Conservation (phyloP, 2,329 filamentous ascomycete species). For the Conoideocrella luteorostrata region DNA sequence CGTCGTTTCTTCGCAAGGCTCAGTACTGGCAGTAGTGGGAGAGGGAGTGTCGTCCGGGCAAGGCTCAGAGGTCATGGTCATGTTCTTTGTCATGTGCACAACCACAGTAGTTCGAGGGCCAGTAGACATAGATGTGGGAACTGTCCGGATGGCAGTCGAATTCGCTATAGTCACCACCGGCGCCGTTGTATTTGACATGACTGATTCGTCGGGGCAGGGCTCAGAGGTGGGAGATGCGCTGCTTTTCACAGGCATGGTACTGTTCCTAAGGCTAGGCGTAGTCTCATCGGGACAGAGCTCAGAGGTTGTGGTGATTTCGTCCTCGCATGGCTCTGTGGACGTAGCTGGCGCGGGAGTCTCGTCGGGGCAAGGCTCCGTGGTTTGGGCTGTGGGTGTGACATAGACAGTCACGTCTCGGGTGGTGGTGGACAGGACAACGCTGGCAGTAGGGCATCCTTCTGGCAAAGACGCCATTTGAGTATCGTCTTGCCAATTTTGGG, state of each 20-base stretch:
- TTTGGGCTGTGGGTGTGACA: slow-evolving; percentile 22
- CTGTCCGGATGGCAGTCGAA: not conserved
- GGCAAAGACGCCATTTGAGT: slow-evolving; percentile 1
- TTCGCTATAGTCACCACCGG: not conserved
- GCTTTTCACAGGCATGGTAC: not conserved
- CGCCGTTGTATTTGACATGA: not conserved
- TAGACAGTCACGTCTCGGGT: slow-evolving; percentile 27
- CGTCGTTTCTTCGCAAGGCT: slow-evolving; percentile 6
- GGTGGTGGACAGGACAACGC: slow-evolving; percentile 21
- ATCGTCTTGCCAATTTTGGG: not conserved
- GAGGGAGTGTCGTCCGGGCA: slow-evolving; percentile 5
- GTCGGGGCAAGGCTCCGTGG: slow-evolving; percentile 1
- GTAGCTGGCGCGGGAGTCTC: not conserved
- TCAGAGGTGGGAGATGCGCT: not conserved
- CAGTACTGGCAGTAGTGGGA: slow-evolving; percentile 1
- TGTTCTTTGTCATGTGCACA: not conserved
- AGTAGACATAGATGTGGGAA: not conserved
- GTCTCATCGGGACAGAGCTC: not conserved
- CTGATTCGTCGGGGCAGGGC: slow-evolving; percentile 1
- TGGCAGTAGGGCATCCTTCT: slow-evolving; percentile 17
- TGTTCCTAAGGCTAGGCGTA: not conserved
- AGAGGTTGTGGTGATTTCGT: not conserved
- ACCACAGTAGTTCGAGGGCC: not conserved
- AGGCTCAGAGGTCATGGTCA: slow-evolving; percentile 3
- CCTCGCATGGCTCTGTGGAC: not conserved